Base-by-base conservation (phyloP, 2,329 filamentous ascomycete genomes). In the Penicillium digitatum region DNA sequence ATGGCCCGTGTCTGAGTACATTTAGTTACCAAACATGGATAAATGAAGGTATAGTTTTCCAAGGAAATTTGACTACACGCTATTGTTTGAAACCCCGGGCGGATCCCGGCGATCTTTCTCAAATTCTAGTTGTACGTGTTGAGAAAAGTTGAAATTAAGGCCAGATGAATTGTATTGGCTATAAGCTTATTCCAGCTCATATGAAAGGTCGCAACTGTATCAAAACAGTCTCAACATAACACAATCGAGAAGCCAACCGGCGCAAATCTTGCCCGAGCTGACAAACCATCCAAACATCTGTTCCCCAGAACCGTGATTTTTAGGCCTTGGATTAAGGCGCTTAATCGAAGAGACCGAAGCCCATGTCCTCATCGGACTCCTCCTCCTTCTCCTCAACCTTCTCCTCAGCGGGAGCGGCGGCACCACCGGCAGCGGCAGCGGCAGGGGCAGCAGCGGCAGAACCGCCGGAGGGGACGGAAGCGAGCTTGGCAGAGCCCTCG, bases 401-500 rank as follows among this genome's bases (percentile, higher is more conserved):
- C 77, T 86, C 85, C 73, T 82, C 85, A 64, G 78, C 86, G 68
- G 79, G 86, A 68, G 79, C 88, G 69, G 80, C 88, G 66, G 79
- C 87, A 68, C 81, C 87, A 70, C 79, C 87, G 72, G 81, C 89
- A 74, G 79, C 87, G 74, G 80, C 85, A 76, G 81, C 79, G 66
- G 74, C 53, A 47, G 68, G 55, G 49, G 66, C 59, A 37, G 67
- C 65, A 58, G 62, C 82, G 70, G 81, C 81, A 71, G 80, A 81
- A 78, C 92, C 92, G 72, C 92, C 94, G 73, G 89, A 90, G 79
- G 94, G 92, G 74, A 99, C 93, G 79, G 93, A 96, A 71, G 94
- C 94, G 73, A 99, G 90, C 87, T 99, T 99, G 79, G 82, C 74
- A 66, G 89, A 86, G 75, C 94, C 94, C 80, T 92, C 85, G 71